A percentile compares a stretch with the other conserved stretches of the same genome.
These are phyloP conservation scores for Fusarium goolgardi DNA, from an alignment of 2,329 filamentous ascomycete species.

Conservation along the genomic window DNA sequence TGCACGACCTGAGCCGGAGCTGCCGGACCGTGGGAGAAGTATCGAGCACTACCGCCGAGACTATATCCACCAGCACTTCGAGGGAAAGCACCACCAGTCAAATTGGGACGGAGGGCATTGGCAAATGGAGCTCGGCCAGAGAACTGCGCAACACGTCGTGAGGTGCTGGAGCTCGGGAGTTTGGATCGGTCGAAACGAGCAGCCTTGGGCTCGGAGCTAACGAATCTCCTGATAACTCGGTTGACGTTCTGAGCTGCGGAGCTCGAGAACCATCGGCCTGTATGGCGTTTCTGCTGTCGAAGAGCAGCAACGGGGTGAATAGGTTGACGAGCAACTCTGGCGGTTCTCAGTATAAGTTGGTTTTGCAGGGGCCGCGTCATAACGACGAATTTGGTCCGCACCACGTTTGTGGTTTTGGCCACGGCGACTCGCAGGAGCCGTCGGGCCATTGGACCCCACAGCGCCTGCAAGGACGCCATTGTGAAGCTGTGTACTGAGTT, in stretches of 20 bases:
- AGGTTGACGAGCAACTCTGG: constrained; percentile 59
- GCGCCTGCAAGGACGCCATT: constrained; percentile 68
- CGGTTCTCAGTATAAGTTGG: constrained; percentile 57
- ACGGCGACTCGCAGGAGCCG: constrained; percentile 65
- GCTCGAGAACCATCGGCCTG: constrained; percentile 61
- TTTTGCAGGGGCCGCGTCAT: constrained; percentile 59
- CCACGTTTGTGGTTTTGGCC: constrained; percentile 61
- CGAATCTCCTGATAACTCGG: constrained; percentile 62
- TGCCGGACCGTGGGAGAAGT: constrained; percentile 90
- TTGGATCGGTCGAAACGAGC: constrained; percentile 60
- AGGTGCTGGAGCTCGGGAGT: constrained; percentile 62
- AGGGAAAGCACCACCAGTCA: constrained; percentile 87
- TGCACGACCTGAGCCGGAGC: constrained; percentile 90
- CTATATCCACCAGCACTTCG: constrained; percentile 91
- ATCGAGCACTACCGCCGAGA: constrained; percentile 78
- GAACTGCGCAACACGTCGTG: constrained; percentile 67
- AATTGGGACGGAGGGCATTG: constrained; percentile 86
- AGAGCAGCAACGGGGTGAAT: constrained; percentile 65
- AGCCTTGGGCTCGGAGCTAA: constrained; percentile 57
- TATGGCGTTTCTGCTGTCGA: constrained; percentile 59
- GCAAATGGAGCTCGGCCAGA: constrained; percentile 87
- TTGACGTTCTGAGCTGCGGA: constrained; percentile 57
- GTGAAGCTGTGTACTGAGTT: constrained; percentile 48
- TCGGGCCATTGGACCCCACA: constrained; percentile 68
- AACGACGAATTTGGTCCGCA: constrained; percentile 62